These are phyloP conservation scores for Claviceps capensis DNA, from an alignment of 2,329 filamentous ascomycete species.

Conservation along the genomic window DNA sequence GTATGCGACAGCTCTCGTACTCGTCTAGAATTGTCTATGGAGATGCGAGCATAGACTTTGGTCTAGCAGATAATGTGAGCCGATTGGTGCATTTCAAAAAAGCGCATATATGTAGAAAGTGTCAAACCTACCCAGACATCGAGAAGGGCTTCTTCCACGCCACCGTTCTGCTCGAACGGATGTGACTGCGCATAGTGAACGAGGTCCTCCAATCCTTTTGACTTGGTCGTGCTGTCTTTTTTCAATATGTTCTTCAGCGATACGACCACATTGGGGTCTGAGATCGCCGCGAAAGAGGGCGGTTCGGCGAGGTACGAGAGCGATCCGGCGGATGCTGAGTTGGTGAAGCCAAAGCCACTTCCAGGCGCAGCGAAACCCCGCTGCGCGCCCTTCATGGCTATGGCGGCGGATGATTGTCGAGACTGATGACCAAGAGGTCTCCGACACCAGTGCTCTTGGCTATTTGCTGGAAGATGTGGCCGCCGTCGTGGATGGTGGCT, in stretches of 20 bases:
- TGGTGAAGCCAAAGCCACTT: slow-evolving; percentile 18
- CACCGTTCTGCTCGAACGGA: slow-evolving; percentile 40
- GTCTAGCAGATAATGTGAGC: slow-evolving; percentile 36
- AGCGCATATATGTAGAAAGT: not conserved
- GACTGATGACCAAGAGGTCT: not conserved
- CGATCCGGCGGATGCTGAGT: slow-evolving; percentile 27
- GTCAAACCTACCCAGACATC: slow-evolving; percentile 62
- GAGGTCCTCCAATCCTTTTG: slow-evolving; percentile 80
- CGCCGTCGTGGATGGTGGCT: not conserved
- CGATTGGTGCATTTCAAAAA: not conserved
- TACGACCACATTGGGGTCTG: slow-evolving; percentile 70
- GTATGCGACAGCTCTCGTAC: slow-evolving; percentile 78
- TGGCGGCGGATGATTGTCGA: not conserved
- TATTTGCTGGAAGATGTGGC: not conserved
- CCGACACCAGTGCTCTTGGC: not conserved
- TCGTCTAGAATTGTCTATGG: slow-evolving; percentile 77
- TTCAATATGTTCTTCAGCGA: slow-evolving; percentile 88
- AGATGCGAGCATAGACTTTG: slow-evolving; percentile 73
- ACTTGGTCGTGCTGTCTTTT: slow-evolving; percentile 84
- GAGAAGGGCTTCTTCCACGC: slow-evolving; percentile 67
- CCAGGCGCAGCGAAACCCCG: slow-evolving; percentile 7
- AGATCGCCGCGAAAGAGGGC: slow-evolving; percentile 63
- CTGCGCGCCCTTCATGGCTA: slow-evolving; percentile 6
- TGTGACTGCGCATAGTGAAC: slow-evolving; percentile 46
- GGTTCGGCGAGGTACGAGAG: slow-evolving; percentile 83